A percentile compares a stretch with the other conserved stretches of the same genome.
phyloP scores from a whole-genome alignment of 2,329 filamentous ascomycete species.

The Claviceps digitariae region DNA sequence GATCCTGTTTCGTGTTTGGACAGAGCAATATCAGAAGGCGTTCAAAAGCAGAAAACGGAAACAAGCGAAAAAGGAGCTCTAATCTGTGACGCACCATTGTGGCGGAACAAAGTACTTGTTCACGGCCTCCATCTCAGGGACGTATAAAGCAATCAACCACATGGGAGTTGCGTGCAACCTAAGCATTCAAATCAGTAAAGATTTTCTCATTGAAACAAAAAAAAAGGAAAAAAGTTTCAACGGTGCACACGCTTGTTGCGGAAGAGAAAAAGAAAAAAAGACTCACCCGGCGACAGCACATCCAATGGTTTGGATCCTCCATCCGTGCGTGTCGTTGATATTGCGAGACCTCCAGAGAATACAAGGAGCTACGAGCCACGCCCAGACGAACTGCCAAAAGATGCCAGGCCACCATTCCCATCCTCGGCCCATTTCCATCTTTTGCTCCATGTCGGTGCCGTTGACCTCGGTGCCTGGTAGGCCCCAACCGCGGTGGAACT shows the following conservation, averaged over 20 bases:
- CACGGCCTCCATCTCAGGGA: slow-evolving; percentile 25
- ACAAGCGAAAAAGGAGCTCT: neutral
- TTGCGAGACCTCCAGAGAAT: slow-evolving; percentile 41
- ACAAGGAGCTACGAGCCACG: slow-evolving; percentile 32
- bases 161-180: slow-evolving; percentile 50
- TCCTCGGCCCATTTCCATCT: slow-evolving; percentile 32
- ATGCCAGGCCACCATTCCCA: slow-evolving; percentile 55
- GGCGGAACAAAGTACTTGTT: slow-evolving; percentile 35
- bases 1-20: slow-evolving; percentile 13
- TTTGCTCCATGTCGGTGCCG: slow-evolving; percentile 32
- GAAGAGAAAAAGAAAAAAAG: neutral
- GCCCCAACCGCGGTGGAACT: slow-evolving; percentile 30
- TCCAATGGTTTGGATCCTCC: slow-evolving; percentile 46
- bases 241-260: no score
- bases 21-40: neutral
- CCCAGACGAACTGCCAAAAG: slow-evolving; percentile 48
- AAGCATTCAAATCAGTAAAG: neutral
- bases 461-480: slow-evolving; percentile 45
- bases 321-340: slow-evolving; percentile 51
- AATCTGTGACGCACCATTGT: slow-evolving; percentile 37
- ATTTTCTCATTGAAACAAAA: no score
- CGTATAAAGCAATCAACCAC: slow-evolving; percentile 44
- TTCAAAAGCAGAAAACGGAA: neutral
- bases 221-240: neutral
- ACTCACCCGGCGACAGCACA: slow-evolving; percentile 30